A percentile compares a stretch with the other conserved stretches of the same genome.
Evolutionary conservation across 257 asterid species (phyloP).

Genomic region (Solanum rostratum): DNA sequence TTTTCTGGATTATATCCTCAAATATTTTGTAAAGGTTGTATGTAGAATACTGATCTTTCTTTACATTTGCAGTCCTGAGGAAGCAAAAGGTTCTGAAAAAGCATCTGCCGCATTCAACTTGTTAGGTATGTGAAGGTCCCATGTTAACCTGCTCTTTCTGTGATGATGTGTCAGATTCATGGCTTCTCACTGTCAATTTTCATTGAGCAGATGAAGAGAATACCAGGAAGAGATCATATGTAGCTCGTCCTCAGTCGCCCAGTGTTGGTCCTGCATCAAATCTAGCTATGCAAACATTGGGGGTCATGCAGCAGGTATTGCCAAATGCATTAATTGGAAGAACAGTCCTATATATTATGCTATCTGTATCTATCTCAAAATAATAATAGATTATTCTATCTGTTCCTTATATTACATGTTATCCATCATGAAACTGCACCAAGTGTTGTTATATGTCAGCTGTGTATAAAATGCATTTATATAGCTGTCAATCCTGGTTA

Average conservation of each 20-base stretch:
- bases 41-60: slow-evolving; percentile 9
- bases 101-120: slow-evolving; percentile 30
- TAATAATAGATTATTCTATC: neutral
- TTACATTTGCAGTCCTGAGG: slow-evolving; percentile 44
- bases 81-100: slow-evolving; percentile 31
- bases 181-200: neutral
- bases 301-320: slow-evolving; percentile 57
- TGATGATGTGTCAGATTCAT: neutral
- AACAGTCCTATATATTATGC: neutral
- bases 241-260: slow-evolving; percentile 15
- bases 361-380: neutral
- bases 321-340: neutral
- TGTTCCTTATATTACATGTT: neutral
- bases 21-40: neutral
- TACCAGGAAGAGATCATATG: slow-evolving; percentile 34
- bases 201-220: slow-evolving; percentile 33
- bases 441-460: neutral
- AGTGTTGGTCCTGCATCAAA: slow-evolving; percentile 41
- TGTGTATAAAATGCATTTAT: neutral
- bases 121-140: slow-evolving; percentile 26
- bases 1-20: neutral
- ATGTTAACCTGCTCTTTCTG: neutral
- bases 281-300: slow-evolving; percentile 59
- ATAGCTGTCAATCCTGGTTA: neutral
- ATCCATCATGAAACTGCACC: neutral